Percentiles rank a stretch among this genome's conserved stretches.
Conservation (phyloP, 176 grass and related monocot species). For the Aegilops sharonensis region DNA sequence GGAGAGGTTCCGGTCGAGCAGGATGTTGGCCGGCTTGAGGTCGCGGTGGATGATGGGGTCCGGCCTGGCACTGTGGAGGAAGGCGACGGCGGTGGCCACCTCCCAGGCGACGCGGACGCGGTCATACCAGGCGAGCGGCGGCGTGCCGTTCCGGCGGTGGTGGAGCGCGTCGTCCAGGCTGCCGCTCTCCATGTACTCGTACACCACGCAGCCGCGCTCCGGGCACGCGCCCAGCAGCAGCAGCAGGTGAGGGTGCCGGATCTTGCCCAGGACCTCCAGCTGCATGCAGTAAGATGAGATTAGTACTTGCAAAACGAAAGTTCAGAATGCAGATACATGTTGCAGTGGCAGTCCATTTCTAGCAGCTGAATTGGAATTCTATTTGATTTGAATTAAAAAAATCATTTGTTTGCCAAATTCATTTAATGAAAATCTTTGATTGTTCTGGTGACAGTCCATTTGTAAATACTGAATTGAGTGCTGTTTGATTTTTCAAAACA, state of each 20-base stretch:
- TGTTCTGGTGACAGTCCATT: no score
- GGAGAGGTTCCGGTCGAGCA: constrained; percentile 68
- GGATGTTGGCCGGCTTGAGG: constrained; percentile 61
- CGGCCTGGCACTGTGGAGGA: constrained; percentile 89
- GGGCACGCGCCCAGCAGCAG: constrained; percentile 90
- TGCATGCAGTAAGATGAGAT: constrained; percentile 39
- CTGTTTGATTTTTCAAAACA: no score
- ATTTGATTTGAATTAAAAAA: not conserved
- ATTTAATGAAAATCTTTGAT: no score
- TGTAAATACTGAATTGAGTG: no score
- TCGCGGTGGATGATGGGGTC: constrained; percentile 94
- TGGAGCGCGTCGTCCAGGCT: constrained; percentile 82
- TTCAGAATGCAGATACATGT: not conserved
- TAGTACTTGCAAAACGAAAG: not conserved
- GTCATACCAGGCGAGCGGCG: constrained; percentile 61
- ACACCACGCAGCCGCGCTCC: constrained; percentile 74
- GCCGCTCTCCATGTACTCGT: constrained; percentile 67
- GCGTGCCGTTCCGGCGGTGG: constrained; percentile 40
- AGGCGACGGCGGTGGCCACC: constrained; percentile 64
- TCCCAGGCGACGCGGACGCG: constrained; percentile 75
- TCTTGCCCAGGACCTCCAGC: constrained; percentile 81
- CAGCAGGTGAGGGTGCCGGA: constrained; percentile 78
- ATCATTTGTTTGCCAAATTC: no score
- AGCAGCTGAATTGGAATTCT: not conserved
- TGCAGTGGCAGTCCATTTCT: no score